These are phyloP conservation scores for Onygenales sp. DNA, from an alignment of 2,329 filamentous ascomycete species.

Conservation along the genomic window DNA sequence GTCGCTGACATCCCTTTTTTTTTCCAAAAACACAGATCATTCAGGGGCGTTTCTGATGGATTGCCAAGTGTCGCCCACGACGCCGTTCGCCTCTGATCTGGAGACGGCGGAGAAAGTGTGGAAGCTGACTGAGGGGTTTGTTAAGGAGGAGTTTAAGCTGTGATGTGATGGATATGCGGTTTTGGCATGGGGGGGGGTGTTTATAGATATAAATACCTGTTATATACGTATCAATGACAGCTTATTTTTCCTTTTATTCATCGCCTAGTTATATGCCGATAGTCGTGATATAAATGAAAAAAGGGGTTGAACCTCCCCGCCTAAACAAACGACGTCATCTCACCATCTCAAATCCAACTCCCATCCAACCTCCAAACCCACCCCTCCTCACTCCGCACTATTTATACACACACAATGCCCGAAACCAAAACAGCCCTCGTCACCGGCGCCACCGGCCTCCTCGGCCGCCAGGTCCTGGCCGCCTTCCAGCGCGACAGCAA, in stretches of 20 bases:
- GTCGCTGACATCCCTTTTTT: neutral
- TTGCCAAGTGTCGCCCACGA: conserved; percentile 19
- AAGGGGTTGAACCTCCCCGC: neutral
- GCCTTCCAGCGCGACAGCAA: conserved; percentile 52
- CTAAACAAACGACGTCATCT: neutral
- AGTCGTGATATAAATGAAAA: neutral
- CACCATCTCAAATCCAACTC: neutral
- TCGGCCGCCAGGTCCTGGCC: conserved; percentile 68
- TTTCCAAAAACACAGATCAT: neutral
- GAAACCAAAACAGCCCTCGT: conserved; percentile 52
- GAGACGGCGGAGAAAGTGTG: conserved; percentile 29
- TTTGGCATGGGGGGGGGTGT: no score
- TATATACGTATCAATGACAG: neutral
- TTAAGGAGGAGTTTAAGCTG: conserved; percentile 24
- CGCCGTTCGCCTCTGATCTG: conserved; percentile 23
- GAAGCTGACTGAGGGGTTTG: conserved; percentile 29
- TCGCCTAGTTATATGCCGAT: no score
- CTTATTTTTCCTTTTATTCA: no score
- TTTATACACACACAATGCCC: conserved; percentile 18
- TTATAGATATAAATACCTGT: no score
- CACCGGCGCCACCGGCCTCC: conserved; percentile 74
- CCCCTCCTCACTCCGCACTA: neutral
- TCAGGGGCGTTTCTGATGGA: conserved; percentile 22
- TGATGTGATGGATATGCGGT: neutral
- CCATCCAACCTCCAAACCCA: neutral